Base-by-base conservation (phyloP, 305 asterid species). In the Petunia hybrid region DNA sequence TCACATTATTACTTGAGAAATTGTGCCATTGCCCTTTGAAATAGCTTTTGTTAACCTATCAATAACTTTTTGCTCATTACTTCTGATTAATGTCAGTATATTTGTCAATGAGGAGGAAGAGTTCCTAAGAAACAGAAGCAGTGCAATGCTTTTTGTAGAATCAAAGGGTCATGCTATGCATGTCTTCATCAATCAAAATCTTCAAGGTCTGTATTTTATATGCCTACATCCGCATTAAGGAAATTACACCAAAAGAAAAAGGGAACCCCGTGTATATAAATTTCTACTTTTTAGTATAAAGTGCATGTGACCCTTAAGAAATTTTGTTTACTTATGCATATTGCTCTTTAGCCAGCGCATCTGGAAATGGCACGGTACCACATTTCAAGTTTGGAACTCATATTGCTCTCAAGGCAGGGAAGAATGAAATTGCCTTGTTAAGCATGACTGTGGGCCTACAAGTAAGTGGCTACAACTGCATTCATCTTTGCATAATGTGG, bases 381-480 rank as follows among this genome's bases (percentile, higher is more conserved):
- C 87, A 81, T 61, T 95, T 95, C 87, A 93, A 84, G 80, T 80
- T 89, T 79, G 85, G 78, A 81, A 85, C 87, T 80, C 93, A 94
- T 71, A 89, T 95, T 81, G 59, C 87, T 76, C 93, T 95, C 73
- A 88, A 85, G 85, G 87, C 89, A 69, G 99, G 99, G 78, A 83
- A 85, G 84, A 95, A 95, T 78, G 98, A 92, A 68, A 91, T 95
- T 87, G 96, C 97, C 78, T 80, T 95, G 81, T 85, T 95, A 81
- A 91, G 98, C 93, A 89, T 95, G 95, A 85, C 98, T 6, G 96
- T 95, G 10, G 99, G 99, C 71, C 91, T 93, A 81, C 93, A 91
- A 91, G 99, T 95, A 83, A 83, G 83, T 80, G 43, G 8, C 60
- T 65, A 40, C 78, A 48, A 73, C 63, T 51, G n/a, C 42, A 59